Conservation (phyloP, 345 rosid species). For the Moricandia arvensis region DNA sequence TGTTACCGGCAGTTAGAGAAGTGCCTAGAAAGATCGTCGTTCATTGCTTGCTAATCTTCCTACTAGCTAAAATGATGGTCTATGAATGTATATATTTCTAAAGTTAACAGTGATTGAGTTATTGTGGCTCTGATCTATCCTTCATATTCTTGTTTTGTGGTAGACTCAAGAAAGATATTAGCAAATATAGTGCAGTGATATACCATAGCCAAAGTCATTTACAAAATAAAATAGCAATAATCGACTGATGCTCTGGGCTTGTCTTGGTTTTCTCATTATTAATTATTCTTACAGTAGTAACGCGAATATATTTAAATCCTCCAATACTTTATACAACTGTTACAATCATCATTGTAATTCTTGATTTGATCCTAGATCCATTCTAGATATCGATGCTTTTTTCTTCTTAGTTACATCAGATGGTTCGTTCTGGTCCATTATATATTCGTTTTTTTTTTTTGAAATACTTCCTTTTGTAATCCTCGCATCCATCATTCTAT, state of each 20-base stretch:
- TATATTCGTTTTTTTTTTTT: not conserved
- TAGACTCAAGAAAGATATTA: not conserved
- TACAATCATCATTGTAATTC: not conserved
- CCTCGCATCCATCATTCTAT: not conserved
- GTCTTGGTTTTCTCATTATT: constrained; percentile 3
- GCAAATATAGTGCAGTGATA: not conserved
- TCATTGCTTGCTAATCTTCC: not conserved
- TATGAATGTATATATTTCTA: not conserved
- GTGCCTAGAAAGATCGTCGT: not conserved
- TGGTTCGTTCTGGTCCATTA: constrained; percentile 11
- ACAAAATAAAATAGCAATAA: not conserved
- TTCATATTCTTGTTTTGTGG: not conserved
- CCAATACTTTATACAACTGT: not conserved
- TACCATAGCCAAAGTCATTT: not conserved
- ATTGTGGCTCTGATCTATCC: not conserved
- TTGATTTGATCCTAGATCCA: constrained; percentile 34
- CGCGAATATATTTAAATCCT: constrained; percentile 16
- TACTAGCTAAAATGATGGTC: not conserved
- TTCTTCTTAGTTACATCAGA: constrained; percentile 8
- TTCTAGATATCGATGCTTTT: constrained; percentile 31
- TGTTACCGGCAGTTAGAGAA: not conserved
- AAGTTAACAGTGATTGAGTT: not conserved
- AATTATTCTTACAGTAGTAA: not conserved
- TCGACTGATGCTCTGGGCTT: not conserved
- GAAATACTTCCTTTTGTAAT: not conserved